phyloP scores from a whole-genome alignment of 1,284 basidiomycete species.

The Sanguinoderma infundibulare region DNA sequence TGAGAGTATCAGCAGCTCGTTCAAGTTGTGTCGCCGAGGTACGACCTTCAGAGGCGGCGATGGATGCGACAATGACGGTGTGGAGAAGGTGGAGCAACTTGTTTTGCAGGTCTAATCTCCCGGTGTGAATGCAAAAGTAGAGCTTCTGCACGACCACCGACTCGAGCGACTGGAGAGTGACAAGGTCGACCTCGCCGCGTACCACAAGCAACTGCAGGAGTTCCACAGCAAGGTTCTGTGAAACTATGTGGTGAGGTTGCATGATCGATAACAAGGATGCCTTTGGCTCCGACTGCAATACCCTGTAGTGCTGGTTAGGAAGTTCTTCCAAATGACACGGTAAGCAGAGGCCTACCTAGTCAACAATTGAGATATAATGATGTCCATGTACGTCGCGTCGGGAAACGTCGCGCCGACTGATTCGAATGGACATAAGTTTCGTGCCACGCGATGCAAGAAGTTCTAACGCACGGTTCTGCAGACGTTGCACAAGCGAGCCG shows the following conservation, averaged over 20 bases:
- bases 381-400: slow-evolving; percentile 76
- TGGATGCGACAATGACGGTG: slow-evolving; percentile 72
- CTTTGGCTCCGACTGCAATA: slow-evolving; percentile 77
- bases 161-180: slow-evolving; percentile 69
- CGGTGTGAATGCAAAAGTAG: slow-evolving; percentile 71
- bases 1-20: slow-evolving; percentile 30
- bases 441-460: neutral
- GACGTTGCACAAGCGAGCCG: slow-evolving; percentile 58
- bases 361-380: slow-evolving; percentile 65
- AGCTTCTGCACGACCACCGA: slow-evolving; percentile 77
- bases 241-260: slow-evolving; percentile 60
- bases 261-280: slow-evolving; percentile 51
- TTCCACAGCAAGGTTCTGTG: slow-evolving; percentile 81
- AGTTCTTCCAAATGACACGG: neutral
- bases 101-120: slow-evolving; percentile 84
- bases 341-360: slow-evolving; percentile 55
- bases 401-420: slow-evolving; percentile 55
- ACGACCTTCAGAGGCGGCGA: slow-evolving; percentile 20
- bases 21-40: slow-evolving; percentile 10
- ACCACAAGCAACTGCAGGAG: slow-evolving; percentile 83
- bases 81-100: slow-evolving; percentile 93
- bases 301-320: slow-evolving; percentile 45
- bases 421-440: no score
- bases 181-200: slow-evolving; percentile 73
- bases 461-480: slow-evolving; percentile 54